Evolutionary conservation across 2,329 filamentous ascomycete species (phyloP).

Genomic region (Shiraia bambusicola): DNA sequence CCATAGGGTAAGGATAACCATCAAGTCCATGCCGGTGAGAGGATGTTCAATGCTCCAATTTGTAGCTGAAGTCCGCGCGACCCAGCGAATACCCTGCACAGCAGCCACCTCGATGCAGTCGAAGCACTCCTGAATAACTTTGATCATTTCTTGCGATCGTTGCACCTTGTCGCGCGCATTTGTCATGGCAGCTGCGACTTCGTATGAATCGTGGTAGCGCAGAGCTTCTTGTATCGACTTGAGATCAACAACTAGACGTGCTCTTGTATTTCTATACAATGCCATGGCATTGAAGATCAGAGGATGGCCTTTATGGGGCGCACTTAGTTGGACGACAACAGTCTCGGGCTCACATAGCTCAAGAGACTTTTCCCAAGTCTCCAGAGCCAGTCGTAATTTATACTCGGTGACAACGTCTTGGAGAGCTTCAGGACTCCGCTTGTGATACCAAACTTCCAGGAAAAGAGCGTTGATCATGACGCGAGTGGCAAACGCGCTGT

Average conservation of each 20-base stretch:
- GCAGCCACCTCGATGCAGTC: slow-evolving; percentile 97
- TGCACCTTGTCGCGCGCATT: slow-evolving; percentile 90
- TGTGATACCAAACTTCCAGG: slow-evolving; percentile 98
- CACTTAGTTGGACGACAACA: slow-evolving; percentile 83
- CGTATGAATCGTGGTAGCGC: slow-evolving; percentile 94
- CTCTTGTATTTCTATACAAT: slow-evolving; percentile 90
- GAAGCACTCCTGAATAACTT: slow-evolving; percentile 96
- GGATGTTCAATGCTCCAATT: slow-evolving; percentile 99
- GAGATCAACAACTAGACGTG: slow-evolving; percentile 89
- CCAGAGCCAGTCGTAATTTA: slow-evolving; percentile 90
- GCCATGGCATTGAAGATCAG: slow-evolving; percentile 98
- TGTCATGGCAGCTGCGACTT: slow-evolving; percentile 96
- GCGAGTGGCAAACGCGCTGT: slow-evolving; percentile 94
- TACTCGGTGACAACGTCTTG: slow-evolving; percentile 98
- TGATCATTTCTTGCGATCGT: slow-evolving; percentile 95
- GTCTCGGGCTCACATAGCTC: slow-evolving; percentile 90
- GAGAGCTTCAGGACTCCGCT: slow-evolving; percentile 93
- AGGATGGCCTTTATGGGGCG: slow-evolving; percentile 93
- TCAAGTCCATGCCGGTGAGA: slow-evolving; percentile 91
- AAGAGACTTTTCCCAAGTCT: slow-evolving; percentile 98
- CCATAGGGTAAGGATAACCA: slow-evolving; percentile 97
- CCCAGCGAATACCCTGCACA: slow-evolving; percentile 92
- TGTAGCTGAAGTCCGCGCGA: slow-evolving; percentile 93
- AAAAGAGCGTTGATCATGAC: slow-evolving; percentile 99
- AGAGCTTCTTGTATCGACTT: slow-evolving; percentile 95